These are phyloP conservation scores for Podaxis mareebaensis DNA, from an alignment of 768 basidiomycete species.

Conservation along the genomic window DNA sequence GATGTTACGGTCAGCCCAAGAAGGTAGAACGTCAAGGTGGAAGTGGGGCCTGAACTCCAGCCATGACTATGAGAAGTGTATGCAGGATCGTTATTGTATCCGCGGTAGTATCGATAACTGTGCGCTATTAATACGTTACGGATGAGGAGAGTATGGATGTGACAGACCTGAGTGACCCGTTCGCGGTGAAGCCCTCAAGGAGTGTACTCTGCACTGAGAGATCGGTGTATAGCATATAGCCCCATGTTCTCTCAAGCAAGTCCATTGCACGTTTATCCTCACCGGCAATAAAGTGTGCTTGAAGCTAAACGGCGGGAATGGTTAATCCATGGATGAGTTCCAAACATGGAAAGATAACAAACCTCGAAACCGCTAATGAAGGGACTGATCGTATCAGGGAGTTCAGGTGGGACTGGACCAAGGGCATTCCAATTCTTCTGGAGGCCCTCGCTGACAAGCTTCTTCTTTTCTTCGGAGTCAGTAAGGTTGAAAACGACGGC, in stretches of 20 bases:
- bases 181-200: constrained; percentile 58
- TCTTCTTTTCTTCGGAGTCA: constrained; percentile 34
- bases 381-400: constrained; percentile 59
- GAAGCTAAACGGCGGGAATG: constrained; percentile 35
- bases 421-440: constrained; percentile 52
- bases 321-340: neutral
- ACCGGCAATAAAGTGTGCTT: constrained; percentile 57
- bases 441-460: constrained; percentile 47
- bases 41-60: constrained; percentile 60
- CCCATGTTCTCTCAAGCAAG: constrained; percentile 55
- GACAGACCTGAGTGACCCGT: constrained; percentile 53
- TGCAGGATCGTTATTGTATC: constrained; percentile 57
- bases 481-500: constrained; percentile 57
- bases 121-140: neutral
- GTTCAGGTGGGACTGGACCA: constrained; percentile 54
- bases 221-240: constrained; percentile 58
- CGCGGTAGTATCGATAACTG: constrained; percentile 52
- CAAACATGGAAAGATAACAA: constrained; percentile 11
- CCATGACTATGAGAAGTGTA: constrained; percentile 64
- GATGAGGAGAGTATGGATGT: neutral
- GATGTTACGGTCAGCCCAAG: constrained; percentile 52
- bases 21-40: constrained; percentile 57
- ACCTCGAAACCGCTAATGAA: constrained; percentile 63
- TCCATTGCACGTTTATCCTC: constrained; percentile 54
- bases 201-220: constrained; percentile 57